Percentiles rank a stretch among this genome's conserved stretches.
These are phyloP conservation scores for Chrysanthemum seticuspe DNA, from an alignment of 129 eudicot species.

Conservation along the genomic window DNA sequence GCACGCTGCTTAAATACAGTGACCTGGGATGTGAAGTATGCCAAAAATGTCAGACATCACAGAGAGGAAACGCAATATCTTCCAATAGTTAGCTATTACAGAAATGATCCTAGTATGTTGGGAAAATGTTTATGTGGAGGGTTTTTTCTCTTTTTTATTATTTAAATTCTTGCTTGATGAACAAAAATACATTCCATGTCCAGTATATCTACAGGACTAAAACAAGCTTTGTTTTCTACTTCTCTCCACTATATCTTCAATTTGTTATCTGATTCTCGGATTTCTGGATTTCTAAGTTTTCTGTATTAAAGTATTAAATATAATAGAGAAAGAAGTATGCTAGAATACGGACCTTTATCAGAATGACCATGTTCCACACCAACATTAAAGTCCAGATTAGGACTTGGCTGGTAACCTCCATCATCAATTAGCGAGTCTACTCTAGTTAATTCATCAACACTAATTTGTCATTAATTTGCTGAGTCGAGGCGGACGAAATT, in stretches of 20 bases:
- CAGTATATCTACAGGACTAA: neutral
- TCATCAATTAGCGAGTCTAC: too few species aligned
- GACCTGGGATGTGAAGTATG: conserved; percentile 45
- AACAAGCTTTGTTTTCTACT: neutral
- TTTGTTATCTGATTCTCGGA: neutral
- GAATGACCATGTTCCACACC: too few species aligned
- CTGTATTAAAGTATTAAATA: too few species aligned
- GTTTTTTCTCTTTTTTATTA: neutral
- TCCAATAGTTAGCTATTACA: neutral
- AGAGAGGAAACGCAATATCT: conserved; percentile 5
- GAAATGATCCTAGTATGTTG: too few species aligned
- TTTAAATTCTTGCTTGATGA: neutral
- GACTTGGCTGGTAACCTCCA: too few species aligned
- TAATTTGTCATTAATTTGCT: too few species aligned
- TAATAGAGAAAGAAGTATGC: too few species aligned
- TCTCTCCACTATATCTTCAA: conserved; percentile 1
- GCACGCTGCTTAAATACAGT: conserved; percentile 88
- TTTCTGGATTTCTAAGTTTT: too few species aligned
- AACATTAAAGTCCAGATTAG: too few species aligned
- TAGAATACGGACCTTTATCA: too few species aligned
- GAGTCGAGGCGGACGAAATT: too few species aligned
- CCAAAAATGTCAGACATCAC: conserved; percentile 8
- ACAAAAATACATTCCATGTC: neutral
- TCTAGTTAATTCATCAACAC: too few species aligned
- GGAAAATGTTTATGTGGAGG: neutral